These are phyloP conservation scores for Pseudogymnoascus verrucosus DNA, from an alignment of 2,329 filamentous ascomycete genomes.

Conservation along the genomic window DNA sequence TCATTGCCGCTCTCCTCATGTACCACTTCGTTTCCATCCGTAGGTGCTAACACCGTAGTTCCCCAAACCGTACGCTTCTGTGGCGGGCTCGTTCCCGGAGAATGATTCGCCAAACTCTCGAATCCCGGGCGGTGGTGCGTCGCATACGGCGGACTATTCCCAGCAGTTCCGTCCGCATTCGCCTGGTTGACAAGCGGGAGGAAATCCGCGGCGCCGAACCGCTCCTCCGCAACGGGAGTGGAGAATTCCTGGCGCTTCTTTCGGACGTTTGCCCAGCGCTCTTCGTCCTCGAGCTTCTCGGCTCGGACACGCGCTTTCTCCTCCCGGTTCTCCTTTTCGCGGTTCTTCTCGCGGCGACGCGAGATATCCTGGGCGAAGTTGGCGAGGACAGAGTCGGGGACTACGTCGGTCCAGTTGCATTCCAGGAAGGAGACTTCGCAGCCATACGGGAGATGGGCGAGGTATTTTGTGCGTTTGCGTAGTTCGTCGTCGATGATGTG, in stretches of 20 bases:
- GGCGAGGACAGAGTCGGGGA: constrained; percentile 51
- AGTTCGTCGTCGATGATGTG: constrained; percentile 66
- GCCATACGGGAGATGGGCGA: constrained; percentile 62
- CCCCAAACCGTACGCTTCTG: constrained; percentile 83
- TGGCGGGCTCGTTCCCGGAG: constrained; percentile 71
- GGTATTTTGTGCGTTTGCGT: constrained; percentile 60
- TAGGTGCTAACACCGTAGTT: constrained; percentile 58
- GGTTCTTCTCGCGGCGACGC: constrained; percentile 52
- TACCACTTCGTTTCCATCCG: constrained; percentile 25
- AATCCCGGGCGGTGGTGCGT: constrained; percentile 55
- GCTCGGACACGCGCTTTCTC: constrained; percentile 62
- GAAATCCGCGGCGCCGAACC: constrained; percentile 52
- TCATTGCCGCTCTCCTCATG: constrained; percentile 46
- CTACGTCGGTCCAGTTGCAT: constrained; percentile 68
- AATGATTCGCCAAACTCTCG: constrained; percentile 53
- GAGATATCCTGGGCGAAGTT: constrained; percentile 57
- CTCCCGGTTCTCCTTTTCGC: constrained; percentile 60
- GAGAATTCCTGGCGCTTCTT: constrained; percentile 44
- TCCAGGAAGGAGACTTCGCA: constrained; percentile 67
- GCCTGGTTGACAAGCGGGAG: constrained; percentile 45
- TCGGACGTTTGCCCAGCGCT: constrained; percentile 51
- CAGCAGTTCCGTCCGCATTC: constrained; percentile 37
- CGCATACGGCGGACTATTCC: constrained; percentile 41
- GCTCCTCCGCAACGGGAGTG: constrained; percentile 26
- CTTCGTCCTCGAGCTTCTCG: constrained; percentile 60